Conservation (phyloP, 345 rosid species). For the Gossypium raimondii region DNA sequence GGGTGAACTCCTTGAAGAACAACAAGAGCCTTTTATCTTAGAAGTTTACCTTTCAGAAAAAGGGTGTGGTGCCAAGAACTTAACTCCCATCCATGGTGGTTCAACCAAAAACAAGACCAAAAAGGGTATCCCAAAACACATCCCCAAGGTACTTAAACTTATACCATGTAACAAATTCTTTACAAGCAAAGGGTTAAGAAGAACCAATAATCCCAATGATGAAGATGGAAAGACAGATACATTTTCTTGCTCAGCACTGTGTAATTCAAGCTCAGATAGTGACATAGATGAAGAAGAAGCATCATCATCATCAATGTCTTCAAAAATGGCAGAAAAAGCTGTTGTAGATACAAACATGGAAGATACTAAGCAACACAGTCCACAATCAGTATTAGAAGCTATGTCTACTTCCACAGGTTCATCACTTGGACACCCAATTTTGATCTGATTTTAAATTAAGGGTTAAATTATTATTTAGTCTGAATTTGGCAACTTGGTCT, state of each 20-base stretch:
- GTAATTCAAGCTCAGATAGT: conserved; percentile 31
- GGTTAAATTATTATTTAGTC: no score
- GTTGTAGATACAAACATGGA: conserved; percentile 26
- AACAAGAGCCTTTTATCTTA: conserved; percentile 54
- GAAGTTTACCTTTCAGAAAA: conserved; percentile 41
- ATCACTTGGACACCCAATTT: background rate
- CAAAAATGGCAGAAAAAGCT: conserved; percentile 31
- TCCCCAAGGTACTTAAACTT: conserved; percentile 29
- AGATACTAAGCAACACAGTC: conserved; percentile 25
- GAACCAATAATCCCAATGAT: conserved; percentile 9
- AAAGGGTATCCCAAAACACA: conserved; percentile 17
- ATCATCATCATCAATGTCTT: background rate
- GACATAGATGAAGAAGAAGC: conserved; percentile 24
- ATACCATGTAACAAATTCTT: conserved; percentile 20
- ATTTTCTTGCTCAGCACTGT: conserved; percentile 31
- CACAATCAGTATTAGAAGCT: conserved; percentile 26
- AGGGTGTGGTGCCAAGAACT: conserved; percentile 23
- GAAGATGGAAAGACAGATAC: conserved; percentile 23
- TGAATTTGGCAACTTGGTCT: no score
- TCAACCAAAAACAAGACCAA: conserved; percentile 16
- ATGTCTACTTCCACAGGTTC: conserved; percentile 18
- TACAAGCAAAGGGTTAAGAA: conserved; percentile 19
- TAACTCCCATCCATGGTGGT: conserved; percentile 4
- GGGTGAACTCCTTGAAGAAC: conserved; percentile 47
- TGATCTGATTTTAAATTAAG: no score